A percentile compares a stretch with the other conserved stretches of the same genome.
phyloP scores from a whole-genome alignment of 495 filamentous ascomycete species.

The Xylaria grammica region DNA sequence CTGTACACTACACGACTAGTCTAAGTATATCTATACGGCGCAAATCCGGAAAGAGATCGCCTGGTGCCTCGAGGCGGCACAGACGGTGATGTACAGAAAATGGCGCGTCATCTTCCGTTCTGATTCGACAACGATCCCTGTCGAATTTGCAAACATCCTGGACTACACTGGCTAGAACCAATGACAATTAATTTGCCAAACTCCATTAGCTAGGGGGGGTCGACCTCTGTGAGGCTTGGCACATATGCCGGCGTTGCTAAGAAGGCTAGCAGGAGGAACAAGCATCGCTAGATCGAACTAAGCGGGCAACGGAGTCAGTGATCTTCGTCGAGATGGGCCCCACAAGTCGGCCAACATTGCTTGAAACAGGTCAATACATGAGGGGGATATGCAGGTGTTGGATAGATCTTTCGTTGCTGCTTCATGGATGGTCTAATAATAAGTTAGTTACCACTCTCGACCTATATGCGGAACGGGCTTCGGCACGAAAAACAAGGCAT shows the following conservation, averaged over 20 bases:
- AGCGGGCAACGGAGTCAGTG: conserved; percentile 41
- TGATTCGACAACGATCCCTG: conserved; percentile 33
- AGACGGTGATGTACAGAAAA: conserved; percentile 45
- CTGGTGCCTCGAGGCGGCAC: conserved; percentile 35
- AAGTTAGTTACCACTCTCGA: conserved; percentile 18
- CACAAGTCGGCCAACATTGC: conserved; percentile 44
- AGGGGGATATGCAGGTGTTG: conserved; percentile 14
- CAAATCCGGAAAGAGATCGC: conserved; percentile 32
- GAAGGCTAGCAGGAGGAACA: conserved; percentile 19
- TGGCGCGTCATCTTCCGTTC: conserved; percentile 39
- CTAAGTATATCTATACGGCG: too few relatives aligned
- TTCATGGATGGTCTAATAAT: conserved; percentile 16
- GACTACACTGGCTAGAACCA: conserved; percentile 10
- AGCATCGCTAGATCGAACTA: conserved; percentile 40
- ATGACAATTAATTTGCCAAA: conserved; percentile 19
- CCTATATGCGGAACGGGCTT: conserved; percentile 3
- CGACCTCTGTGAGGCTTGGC: conserved; percentile 18
- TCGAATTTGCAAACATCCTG: conserved; percentile 3
- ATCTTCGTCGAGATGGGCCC: conserved; percentile 46
- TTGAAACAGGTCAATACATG: conserved; percentile 42
- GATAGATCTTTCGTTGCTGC: conserved; percentile 4
- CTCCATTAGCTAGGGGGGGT: conserved; percentile 19
- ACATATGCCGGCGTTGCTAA: conserved; percentile 21
- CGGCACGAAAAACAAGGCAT: conserved; percentile 10
- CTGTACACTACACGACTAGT: not conserved